These are phyloP conservation scores for Aschersonia sp. DNA, from an alignment of 2,329 filamentous ascomycete species.

Conservation along the genomic window DNA sequence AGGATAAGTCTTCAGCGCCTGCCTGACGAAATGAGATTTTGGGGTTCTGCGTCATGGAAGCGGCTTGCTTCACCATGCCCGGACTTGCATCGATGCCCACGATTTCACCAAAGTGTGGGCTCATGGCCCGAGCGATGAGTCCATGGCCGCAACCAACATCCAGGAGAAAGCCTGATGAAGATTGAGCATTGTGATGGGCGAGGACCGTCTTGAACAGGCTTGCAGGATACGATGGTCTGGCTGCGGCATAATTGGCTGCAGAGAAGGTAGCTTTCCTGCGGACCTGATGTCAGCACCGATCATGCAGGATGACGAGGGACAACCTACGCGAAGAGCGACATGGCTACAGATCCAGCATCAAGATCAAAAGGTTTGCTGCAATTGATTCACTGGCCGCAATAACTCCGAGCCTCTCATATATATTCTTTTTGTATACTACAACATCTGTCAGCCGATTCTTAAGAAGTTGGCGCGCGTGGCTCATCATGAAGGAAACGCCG, in stretches of 20 bases:
- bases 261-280: conserved; percentile 40
- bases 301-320: neutral
- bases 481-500: neutral
- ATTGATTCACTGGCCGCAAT: too few relatives aligned
- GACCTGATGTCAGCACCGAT: neutral
- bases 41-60: conserved; percentile 20
- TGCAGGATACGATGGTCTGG: conserved; percentile 43
- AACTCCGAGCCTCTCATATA: too few relatives aligned
- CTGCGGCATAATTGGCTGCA: conserved; percentile 41
- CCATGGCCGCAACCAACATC: conserved; percentile 54
- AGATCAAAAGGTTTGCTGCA: too few relatives aligned
- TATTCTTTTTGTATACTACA: too few relatives aligned
- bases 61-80: conserved; percentile 40
- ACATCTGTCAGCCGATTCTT: too few relatives aligned
- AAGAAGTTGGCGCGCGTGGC: too few relatives aligned
- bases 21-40: conserved; percentile 36
- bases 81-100: conserved; percentile 42
- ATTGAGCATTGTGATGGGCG: conserved; percentile 31
- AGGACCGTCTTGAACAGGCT: conserved; percentile 39
- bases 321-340: conserved; percentile 35
- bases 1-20: conserved; percentile 37
- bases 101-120: conserved; percentile 33
- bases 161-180: conserved; percentile 20
- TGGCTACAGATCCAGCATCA: conserved; percentile 8
- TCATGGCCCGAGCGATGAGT: conserved; percentile 37